Percentiles rank a stretch among this genome's conserved stretches.
Conservation (phyloP, 495 filamentous ascomycete genomes). For the Collariella sp. region DNA sequence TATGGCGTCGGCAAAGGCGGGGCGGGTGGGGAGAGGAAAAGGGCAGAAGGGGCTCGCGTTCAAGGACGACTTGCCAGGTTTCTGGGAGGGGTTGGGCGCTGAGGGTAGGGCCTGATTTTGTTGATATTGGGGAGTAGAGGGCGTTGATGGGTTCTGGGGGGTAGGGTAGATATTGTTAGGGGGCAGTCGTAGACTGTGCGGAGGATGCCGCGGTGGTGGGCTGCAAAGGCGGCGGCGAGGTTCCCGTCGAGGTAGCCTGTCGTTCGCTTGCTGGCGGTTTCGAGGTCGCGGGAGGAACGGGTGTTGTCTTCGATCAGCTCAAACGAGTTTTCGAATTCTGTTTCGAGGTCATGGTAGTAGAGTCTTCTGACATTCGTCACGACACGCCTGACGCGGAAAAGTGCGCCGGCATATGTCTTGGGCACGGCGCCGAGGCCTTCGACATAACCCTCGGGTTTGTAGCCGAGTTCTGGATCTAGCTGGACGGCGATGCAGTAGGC, state of each 20-base stretch:
- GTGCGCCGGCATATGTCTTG: conserved; percentile 7
- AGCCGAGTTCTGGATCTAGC: conserved; percentile 3
- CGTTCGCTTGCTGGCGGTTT: conserved; percentile 7
- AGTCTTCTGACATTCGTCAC: conserved; percentile 15
- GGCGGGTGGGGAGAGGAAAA: conserved; percentile 7
- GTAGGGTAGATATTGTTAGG: conserved; percentile 4
- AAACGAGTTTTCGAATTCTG: conserved; percentile 15
- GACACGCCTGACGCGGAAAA: conserved; percentile 15
- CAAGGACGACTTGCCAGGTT: conserved; percentile 19
- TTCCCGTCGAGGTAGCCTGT: conserved; percentile 5
- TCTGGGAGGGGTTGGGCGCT: conserved; percentile 6
- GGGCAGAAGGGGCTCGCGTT: conserved; percentile 12
- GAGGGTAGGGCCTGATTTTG: conserved; percentile 1
- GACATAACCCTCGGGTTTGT: neutral
- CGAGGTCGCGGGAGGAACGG: neutral
- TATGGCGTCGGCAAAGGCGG: conserved; percentile 12
- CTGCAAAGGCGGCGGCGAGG: conserved; percentile 5
- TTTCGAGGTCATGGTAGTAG: conserved; percentile 12
- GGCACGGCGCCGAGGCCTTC: neutral
- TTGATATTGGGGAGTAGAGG: neutral
- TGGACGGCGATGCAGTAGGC: conserved; percentile 18
- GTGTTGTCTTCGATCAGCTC: conserved; percentile 13
- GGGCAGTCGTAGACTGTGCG: conserved; percentile 19
- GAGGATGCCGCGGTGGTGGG: neutral
- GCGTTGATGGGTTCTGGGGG: neutral